These are phyloP conservation scores for Trichocladium antarcticum DNA, from an alignment of 495 filamentous ascomycete genomes.

Conservation along the genomic window DNA sequence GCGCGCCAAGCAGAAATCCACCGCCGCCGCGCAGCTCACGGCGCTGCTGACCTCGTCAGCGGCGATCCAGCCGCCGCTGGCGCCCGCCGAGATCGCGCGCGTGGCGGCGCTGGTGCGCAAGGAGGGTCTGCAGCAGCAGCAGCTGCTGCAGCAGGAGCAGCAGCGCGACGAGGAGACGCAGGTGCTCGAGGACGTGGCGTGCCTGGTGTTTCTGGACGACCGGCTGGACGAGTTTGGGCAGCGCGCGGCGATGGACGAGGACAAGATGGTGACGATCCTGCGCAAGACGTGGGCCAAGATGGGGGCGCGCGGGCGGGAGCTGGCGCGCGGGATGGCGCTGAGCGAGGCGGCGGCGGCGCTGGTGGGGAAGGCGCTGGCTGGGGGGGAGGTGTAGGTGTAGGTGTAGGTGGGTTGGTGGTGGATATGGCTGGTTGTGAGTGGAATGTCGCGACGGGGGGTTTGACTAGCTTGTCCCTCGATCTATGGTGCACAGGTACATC, in stretches of 20 bases:
- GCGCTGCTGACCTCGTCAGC: constrained; percentile 41
- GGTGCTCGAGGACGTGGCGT: constrained; percentile 72
- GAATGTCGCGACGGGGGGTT: too few species aligned
- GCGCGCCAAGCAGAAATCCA: constrained; percentile 58
- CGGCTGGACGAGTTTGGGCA: constrained; percentile 68
- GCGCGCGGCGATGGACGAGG: constrained; percentile 48
- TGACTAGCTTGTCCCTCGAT: constrained; percentile 10
- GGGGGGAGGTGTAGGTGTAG: background rate
- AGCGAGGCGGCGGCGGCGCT: constrained; percentile 46
- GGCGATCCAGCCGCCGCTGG: constrained; percentile 27
- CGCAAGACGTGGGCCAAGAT: constrained; percentile 82
- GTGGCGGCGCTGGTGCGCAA: constrained; percentile 54
- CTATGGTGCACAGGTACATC: too few species aligned
- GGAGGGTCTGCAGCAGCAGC: constrained; percentile 51
- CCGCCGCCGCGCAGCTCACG: constrained; percentile 52
- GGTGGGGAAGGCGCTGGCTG: constrained; percentile 51
- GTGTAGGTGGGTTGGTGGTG: background rate
- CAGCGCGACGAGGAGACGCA: constrained; percentile 59
- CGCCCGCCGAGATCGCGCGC: constrained; percentile 32
- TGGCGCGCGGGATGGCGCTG: constrained; percentile 57
- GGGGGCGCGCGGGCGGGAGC: constrained; percentile 49
- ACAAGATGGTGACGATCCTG: constrained; percentile 62
- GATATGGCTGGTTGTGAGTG: too few species aligned
- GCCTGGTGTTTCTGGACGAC: constrained; percentile 75
- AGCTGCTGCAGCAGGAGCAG: too few species aligned